Evolutionary conservation across 192 early-diverging fungal species (phyloP), one percentile per base, ranked within the genome.

Genomic region (Linnemannia schmuckeri): DNA sequence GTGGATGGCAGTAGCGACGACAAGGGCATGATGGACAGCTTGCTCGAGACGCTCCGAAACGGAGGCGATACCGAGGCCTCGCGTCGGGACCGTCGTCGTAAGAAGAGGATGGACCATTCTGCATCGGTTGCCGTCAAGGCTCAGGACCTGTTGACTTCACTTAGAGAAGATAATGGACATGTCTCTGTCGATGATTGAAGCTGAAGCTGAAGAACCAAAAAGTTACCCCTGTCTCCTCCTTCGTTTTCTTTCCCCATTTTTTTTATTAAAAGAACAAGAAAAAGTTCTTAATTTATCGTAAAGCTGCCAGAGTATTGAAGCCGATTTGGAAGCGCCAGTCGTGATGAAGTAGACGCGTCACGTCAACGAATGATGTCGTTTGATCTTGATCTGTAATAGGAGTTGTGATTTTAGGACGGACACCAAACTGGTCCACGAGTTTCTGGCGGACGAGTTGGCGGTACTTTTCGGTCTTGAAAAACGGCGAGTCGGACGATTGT

Each of bases 11-110:
- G 76, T 33, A 89, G 91, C 24, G 92, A 88, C 12, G 95, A 96
- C 71, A 95, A 96, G 80, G 93, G 95, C 49, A 92, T 95, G 46
- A 95, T 96, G 88, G 96, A 96, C 69, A 94, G 95, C 80, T 76
- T 96, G 74, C 89, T 96, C 33, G 94, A 96, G 78, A 93, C 92
- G 40, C 89, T 96, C 41, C 89, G 94, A 82, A 92, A 92, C 37
- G 94, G 93, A 10, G 93, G 93, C 1, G 95, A 96, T 54, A 87
- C 77, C 37, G 85, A 87, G 47, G 84, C 84, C 1, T 86, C 84
- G 30, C 75, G 85, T 30, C 77, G 85, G 55, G 85, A 87, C 35
- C 79, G 85, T 69, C 69, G 85, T 6, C 85, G 85, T 20, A 87
- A 81, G 70, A 30, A 81, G 20, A 79, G 85, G 12, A 17, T 63